A percentile compares a stretch with the other conserved stretches of the same genome.
phyloP scores from a whole-genome alignment of 1,139 yeast species.

The Suhomyces maxii region DNA sequence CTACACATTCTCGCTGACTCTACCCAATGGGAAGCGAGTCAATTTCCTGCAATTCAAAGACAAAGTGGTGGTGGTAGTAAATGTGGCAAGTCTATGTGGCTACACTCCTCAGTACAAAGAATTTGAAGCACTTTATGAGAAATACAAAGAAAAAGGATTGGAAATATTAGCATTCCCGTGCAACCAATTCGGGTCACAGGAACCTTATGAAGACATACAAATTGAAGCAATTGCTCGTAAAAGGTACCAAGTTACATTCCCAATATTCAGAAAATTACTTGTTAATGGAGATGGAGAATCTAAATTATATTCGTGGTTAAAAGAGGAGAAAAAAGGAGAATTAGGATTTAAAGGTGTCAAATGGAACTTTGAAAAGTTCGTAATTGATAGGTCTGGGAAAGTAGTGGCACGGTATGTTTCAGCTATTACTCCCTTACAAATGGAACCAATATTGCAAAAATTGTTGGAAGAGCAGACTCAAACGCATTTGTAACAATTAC shows the following conservation, averaged over 20 bases:
- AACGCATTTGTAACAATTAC: too few species aligned
- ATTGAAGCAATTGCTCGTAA: conserved; percentile 63
- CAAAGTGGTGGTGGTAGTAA: conserved; percentile 42
- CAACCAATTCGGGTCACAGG: conserved; percentile 52
- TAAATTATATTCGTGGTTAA: conserved; percentile 35
- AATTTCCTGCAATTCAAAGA: conserved; percentile 24
- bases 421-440: conserved; percentile 61
- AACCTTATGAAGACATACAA: conserved; percentile 70
- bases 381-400: conserved; percentile 68
- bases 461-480: conserved; percentile 29
- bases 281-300: conserved; percentile 38
- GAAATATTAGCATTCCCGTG: conserved; percentile 45
- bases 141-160: conserved; percentile 32
- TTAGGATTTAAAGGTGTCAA: conserved; percentile 79
- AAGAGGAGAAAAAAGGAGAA: conserved; percentile 42
- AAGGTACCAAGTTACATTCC: conserved; percentile 59
- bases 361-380: conserved; percentile 96
- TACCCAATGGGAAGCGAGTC: conserved; percentile 5
- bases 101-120: conserved; percentile 44
- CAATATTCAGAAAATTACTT: conserved; percentile 35
- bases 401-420: conserved; percentile 74
- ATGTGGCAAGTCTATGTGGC: conserved; percentile 49
- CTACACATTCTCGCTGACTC: conserved; percentile 18
- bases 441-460: conserved; percentile 50
- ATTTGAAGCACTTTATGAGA: conserved; percentile 33